Evolutionary conservation across 805 yeast species (phyloP), one percentile per base, ranked within the genome.

Genomic region (Scheffersomyces stipitis): DNA sequence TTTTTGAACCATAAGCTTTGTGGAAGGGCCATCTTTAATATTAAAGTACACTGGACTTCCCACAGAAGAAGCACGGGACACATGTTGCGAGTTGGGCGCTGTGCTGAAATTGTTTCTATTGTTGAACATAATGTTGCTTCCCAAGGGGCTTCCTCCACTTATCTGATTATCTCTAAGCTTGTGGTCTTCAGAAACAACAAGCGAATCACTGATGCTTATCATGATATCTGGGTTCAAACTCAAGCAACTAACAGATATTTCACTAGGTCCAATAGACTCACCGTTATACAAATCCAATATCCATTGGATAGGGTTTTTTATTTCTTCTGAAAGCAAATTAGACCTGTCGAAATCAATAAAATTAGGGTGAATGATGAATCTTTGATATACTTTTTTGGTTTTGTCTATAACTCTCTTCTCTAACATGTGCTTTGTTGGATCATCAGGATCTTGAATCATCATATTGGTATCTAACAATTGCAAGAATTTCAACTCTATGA

Each of bases 301-400:
- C 62, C 62, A 56, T 13, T 28, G 27, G 4, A 51, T 31, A 1
- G 62, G 62, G 18, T 40, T 38, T n/a, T 31, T 30, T 3, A 45
- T 34, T 26, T 49, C 71, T 26, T 37, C 40, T 41, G 18, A 60
- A 31, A 34, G 48, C 38, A n/a, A 55, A 54, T 32, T 49, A 24
- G 60, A 44, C n/a, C n/a, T n/a, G 1, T 64, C 55, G 12, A 58
- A 53, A 8, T 39, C 34, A 4, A 69, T 40, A 26, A 78, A 58
- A 30, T 72, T 66, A 1, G 82, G 81, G 46, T 81, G 84, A 5
- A 76, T 40, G 28, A 64, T 46, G 49, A 72, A 70, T 7, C 62
- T 51, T 15, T 53, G 51, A 12, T 67, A 53, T 13, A 66, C 34
- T 2, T 45, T 30, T 26, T 51, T 56, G 4, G 71, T 50, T 18